phyloP scores from a whole-genome alignment of 169 alveolate species.

The Eimeria tenella region DNA sequence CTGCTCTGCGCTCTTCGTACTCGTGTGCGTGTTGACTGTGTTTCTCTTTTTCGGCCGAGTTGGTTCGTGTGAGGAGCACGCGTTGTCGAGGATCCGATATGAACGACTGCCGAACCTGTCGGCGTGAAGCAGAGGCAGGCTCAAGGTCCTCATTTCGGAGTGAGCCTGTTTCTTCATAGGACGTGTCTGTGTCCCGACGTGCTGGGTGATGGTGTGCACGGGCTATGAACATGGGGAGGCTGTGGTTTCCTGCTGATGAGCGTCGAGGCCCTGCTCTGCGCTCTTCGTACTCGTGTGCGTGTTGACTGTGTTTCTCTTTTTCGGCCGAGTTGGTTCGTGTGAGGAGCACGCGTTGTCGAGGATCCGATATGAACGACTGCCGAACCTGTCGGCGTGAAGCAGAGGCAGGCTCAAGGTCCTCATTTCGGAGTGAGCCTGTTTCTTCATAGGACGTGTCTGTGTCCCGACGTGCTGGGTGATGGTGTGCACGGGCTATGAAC shows the following conservation, averaged over 20 bases:
- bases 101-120: constrained; percentile 40
- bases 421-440: background rate
- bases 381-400: constrained; percentile 11
- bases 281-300: background rate
- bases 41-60: constrained; percentile 12
- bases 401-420: background rate
- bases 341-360: constrained; percentile 25
- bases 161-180: background rate
- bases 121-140: background rate
- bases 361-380: constrained; percentile 34
- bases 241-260: constrained; percentile 60
- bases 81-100: constrained; percentile 23
- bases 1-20: background rate
- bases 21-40: background rate
- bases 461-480: background rate
- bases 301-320: background rate
- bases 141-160: too few relatives aligned
- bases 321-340: constrained; percentile 32
- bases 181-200: background rate
- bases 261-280: background rate
- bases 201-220: constrained; percentile 17
- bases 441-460: background rate
- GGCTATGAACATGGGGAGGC: constrained; percentile 36
- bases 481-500: background rate
- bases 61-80: constrained; percentile 20